Evolutionary conservation across 169 alveolate genomes (phyloP).

Genomic region (Amoebophrya sp.): DNA sequence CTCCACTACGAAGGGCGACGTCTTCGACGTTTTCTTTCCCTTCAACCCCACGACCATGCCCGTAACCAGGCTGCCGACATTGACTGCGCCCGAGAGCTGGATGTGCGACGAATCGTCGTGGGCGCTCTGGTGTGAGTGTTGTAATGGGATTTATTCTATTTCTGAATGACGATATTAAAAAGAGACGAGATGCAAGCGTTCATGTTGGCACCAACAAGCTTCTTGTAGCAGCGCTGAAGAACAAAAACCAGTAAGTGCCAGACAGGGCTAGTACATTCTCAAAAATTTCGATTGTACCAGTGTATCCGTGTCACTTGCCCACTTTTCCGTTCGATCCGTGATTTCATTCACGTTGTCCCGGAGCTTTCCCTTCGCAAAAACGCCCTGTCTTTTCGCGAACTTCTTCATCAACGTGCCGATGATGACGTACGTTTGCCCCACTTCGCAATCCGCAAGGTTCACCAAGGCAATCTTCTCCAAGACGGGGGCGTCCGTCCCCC

Average conservation of each 20-base stretch:
- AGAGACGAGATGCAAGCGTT: too few relatives aligned
- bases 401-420: conserved; percentile 17
- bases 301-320: not conserved
- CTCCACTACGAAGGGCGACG: not conserved
- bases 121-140: not conserved
- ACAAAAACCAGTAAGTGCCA: too few relatives aligned
- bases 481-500: not conserved
- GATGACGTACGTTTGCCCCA: not conserved
- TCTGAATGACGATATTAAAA: too few relatives aligned
- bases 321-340: not conserved
- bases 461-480: not conserved
- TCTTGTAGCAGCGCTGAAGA: too few relatives aligned
- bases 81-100: not conserved
- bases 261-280: too few relatives aligned
- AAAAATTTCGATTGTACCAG: not conserved
- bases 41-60: not conserved
- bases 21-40: not conserved
- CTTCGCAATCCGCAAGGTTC: not conserved
- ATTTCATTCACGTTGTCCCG: not conserved
- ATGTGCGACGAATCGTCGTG: not conserved
- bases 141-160: too few relatives aligned
- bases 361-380: not conserved
- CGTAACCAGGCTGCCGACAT: not conserved
- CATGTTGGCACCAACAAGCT: too few relatives aligned
- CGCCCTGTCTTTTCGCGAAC: not conserved